Evolutionary conservation across 73 alveolate genomes (phyloP), one percentile per base, ranked within the genome.

Genomic region (Symbiodinium natans): DNA sequence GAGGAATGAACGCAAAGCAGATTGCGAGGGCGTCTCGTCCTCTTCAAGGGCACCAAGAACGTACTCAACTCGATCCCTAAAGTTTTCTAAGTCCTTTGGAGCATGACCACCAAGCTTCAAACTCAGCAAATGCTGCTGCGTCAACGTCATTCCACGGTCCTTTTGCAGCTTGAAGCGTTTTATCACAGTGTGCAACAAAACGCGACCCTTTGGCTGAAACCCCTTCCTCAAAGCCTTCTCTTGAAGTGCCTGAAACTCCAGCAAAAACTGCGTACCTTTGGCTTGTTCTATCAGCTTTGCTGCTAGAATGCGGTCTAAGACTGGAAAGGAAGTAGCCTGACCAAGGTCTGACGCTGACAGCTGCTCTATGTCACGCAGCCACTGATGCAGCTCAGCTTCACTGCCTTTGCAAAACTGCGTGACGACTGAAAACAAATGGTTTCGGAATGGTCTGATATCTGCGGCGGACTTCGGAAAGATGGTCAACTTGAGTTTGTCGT

Each of bases 81-180:
- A 86, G 40, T 52, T 83, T n/a, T 86, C 93, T 46, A 86, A 40
- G 38, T 86, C 83, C 41, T 34, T 86, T 33, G 40, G 46, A 82
- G 39, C 93, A 1, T 29, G 52, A 13, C 74, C 74, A 13, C 6
- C 33, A 9, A 56, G 31, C 36, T 54, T 48, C 54, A 86, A 13
- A 1, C 63, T 63, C 39, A 86, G 41, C 9, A 86, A 83, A 41
- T 86, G 93, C 83, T 86, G 93, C 68, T 86, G 93, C n/a, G 83
- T 86, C 54, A 86, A 48, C 19, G 63, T 86, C 40, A 31, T 34
- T 6, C 93, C 93, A 0, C 93, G 56, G n/a, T 86, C 93, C 31
- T 86, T 86, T 41, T 86, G 83, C 17, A 86, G 83, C 38, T 56
- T 75, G 41, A 86, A 86, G 13, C 40, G 63, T 25, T 46, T n/a